phyloP scores from a whole-genome alignment of 2,329 filamentous ascomycete genomes.

The Periglandula ipomoeae region DNA sequence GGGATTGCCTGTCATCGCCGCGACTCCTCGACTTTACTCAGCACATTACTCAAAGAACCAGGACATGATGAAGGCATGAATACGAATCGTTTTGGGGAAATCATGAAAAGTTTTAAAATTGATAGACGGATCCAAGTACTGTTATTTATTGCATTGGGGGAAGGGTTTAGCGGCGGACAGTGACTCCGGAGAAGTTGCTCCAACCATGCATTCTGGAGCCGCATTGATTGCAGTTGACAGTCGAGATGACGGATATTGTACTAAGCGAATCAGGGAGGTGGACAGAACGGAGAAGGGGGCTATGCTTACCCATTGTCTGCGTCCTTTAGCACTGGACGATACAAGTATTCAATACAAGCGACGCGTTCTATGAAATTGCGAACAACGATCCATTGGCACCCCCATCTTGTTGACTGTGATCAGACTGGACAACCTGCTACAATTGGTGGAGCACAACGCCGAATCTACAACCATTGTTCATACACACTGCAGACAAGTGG shows the following conservation, averaged over 20 bases:
- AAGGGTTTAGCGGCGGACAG: background rate
- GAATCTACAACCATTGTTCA: too few species aligned
- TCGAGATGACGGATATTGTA: constrained; percentile 2
- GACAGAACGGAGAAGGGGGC: background rate
- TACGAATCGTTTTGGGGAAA: background rate
- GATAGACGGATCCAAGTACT: constrained; percentile 16
- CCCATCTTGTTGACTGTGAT: too few species aligned
- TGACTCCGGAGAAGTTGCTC: background rate
- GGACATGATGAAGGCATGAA: constrained; percentile 14
- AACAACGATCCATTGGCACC: background rate
- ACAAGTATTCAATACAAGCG: constrained; percentile 2
- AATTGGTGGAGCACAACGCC: too few species aligned
- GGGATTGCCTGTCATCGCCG: too few species aligned
- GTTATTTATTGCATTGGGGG: constrained; percentile 3
- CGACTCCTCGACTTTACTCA: too few species aligned
- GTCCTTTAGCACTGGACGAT: constrained; percentile 1
- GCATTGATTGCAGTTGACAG: background rate
- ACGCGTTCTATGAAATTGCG: background rate
- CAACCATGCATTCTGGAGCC: background rate
- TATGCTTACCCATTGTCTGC: constrained; percentile 7
- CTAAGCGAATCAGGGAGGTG: background rate
- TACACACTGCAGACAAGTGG: too few species aligned
- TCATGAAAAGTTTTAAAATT: constrained; percentile 13
- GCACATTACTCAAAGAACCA: constrained; percentile 15
- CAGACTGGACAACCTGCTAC: too few species aligned